These are phyloP conservation scores for Elasticomyces elasticus DNA, from an alignment of 495 filamentous ascomycete genomes.

Conservation along the genomic window DNA sequence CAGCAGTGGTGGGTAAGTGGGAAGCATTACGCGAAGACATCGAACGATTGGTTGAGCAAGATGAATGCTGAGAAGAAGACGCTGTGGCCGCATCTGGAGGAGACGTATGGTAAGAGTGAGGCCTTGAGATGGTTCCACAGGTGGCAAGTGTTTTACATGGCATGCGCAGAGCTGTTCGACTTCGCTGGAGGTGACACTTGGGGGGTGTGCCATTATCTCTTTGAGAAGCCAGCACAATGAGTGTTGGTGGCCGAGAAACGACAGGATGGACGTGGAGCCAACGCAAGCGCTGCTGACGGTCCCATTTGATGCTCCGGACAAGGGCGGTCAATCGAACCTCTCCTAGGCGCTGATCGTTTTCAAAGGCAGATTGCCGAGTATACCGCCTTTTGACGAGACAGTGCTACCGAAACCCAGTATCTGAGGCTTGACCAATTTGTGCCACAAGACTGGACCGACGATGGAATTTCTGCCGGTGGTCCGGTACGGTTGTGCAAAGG, in stretches of 20 bases:
- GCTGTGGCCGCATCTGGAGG: conserved; percentile 49
- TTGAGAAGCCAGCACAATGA: conserved; percentile 39
- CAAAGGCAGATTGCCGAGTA: too few relatives aligned
- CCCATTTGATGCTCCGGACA: too few relatives aligned
- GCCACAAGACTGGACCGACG: too few relatives aligned
- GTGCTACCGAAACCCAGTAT: too few relatives aligned
- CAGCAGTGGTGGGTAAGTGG: conserved; percentile 59
- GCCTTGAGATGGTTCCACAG: conserved; percentile 50
- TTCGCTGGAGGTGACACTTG: conserved; percentile 52
- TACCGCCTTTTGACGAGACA: too few relatives aligned
- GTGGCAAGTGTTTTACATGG: conserved; percentile 62
- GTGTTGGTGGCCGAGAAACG: not conserved
- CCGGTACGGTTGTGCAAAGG: too few relatives aligned
- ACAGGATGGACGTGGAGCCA: too few relatives aligned
- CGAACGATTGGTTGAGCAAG: conserved; percentile 40
- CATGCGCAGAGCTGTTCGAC: conserved; percentile 55
- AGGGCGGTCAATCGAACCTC: too few relatives aligned
- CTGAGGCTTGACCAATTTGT: too few relatives aligned
- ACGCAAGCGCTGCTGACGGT: not conserved
- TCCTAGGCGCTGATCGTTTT: too few relatives aligned
- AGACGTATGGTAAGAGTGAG: conserved; percentile 48
- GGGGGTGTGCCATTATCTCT: conserved; percentile 54
- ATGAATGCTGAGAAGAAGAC: conserved; percentile 27
- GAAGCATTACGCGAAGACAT: conserved; percentile 54
- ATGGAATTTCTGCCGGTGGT: too few relatives aligned